Conservation (phyloP, 2,329 filamentous ascomycete genomes). For the Xylaria hypoxylon region DNA sequence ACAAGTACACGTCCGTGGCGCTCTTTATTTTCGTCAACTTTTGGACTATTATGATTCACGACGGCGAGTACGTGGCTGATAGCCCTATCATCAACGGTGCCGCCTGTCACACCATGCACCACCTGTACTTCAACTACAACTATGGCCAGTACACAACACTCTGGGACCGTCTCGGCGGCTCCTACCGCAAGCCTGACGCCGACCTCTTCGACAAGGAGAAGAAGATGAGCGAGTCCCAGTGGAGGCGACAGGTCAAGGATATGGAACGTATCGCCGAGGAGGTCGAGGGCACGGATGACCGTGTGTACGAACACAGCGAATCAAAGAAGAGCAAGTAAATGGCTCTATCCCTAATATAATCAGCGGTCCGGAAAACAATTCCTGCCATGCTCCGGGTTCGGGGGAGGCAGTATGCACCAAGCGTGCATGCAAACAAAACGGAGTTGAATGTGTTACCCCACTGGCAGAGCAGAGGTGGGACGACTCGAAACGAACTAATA, state of each 20-base stretch:
- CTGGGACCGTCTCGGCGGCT: constrained; percentile 89
- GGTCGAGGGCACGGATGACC: constrained; percentile 70
- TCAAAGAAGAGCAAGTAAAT: constrained; percentile 61
- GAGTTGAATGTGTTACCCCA: constrained; percentile 1
- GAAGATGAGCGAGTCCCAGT: constrained; percentile 85
- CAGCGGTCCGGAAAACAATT: background rate
- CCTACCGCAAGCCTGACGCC: constrained; percentile 86
- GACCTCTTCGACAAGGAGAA: constrained; percentile 86
- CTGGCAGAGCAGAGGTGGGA: constrained; percentile 23
- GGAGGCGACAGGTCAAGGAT: constrained; percentile 80
- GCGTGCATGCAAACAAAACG: constrained; percentile 4
- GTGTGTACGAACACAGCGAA: constrained; percentile 60
- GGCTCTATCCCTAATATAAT: background rate
- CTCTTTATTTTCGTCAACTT: constrained; percentile 95
- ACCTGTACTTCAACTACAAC: constrained; percentile 89
- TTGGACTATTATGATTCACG: constrained; percentile 96
- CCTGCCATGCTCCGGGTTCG: background rate
- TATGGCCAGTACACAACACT: constrained; percentile 95
- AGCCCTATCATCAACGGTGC: constrained; percentile 93
- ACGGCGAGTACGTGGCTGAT: constrained; percentile 93
- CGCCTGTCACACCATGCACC: constrained; percentile 93
- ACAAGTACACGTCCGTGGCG: constrained; percentile 87
- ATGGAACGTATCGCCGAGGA: constrained; percentile 60
- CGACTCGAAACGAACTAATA: constrained; percentile 27
- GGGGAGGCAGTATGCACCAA: background rate